Evolutionary conservation across 495 filamentous ascomycete genomes (phyloP), one percentile per base, ranked within the genome.

Genomic region (Aspergillus saccharolyticus): DNA sequence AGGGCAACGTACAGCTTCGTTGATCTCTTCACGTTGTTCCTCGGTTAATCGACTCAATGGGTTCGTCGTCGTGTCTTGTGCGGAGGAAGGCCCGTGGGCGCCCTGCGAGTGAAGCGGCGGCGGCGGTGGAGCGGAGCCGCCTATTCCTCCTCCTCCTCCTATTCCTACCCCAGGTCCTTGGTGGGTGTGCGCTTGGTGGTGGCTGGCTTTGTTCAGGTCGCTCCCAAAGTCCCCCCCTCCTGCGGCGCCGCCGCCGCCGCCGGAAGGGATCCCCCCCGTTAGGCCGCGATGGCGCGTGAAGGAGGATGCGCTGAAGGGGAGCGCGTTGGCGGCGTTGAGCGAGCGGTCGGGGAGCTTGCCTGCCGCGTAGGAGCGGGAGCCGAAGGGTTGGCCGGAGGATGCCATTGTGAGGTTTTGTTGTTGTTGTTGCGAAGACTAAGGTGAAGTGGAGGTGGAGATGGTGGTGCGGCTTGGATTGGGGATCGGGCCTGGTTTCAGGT

Each of bases 1-100:
- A 53, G 42, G 21, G n/a, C 44, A 54, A 39, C 85, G 63, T 81
- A 93, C 90, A 56, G 90, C 91, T 78, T 96, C 90, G 60, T 85
- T 88, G 53, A 96, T 89, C 66, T 96, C 91, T 63, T 94, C 90
- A 52, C 85, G 78, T 66, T 96, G 91, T 74, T 95, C 91, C 66
- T 96, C 90, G 20, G 82, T 89, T 64, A 94, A 74, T 58, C 76
- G 70, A 48, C 63, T 74, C 55, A 82, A 56, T 39, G 78, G 77
- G 55, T 79, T 81, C 44, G 74, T 57, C n/a, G n/a, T n/a, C n/a
- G n/a, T n/a, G 50, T 80, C 75, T 58, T 78, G 75, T 45, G 68
- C 59, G 14, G 60, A 47, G 45, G 17, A 20, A 12, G 45, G 51
- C 30, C 28, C 9, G 51, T 28, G 17, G 30, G 9, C n/a, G 30